phyloP scores from a whole-genome alignment of 2,329 filamentous ascomycete genomes.

The Scorias spongiosa region DNA sequence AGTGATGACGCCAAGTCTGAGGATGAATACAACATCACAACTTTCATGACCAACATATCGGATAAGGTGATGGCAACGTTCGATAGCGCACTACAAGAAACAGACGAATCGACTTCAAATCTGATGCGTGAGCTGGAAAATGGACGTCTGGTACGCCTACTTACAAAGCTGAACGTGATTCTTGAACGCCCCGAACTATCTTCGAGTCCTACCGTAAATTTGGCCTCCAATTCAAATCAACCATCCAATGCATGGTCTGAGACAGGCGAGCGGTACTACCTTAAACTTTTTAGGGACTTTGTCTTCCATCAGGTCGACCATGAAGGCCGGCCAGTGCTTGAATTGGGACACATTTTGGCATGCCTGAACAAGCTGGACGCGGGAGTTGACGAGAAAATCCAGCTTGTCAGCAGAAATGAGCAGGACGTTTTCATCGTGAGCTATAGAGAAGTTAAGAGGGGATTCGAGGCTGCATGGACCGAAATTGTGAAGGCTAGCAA shows the following conservation, averaged over 20 bases:
- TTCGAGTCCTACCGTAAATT: slow-evolving; percentile 32
- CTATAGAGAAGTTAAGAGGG: slow-evolving; percentile 72
- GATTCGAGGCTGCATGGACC: slow-evolving; percentile 44
- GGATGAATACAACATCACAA: slow-evolving; percentile 56
- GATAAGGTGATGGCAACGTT: slow-evolving; percentile 60
- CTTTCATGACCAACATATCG: slow-evolving; percentile 64
- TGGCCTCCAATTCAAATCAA: slow-evolving; percentile 17
- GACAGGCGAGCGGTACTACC: slow-evolving; percentile 76
- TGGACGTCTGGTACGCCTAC: slow-evolving; percentile 62
- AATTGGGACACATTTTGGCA: slow-evolving; percentile 73
- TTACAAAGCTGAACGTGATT: slow-evolving; percentile 72
- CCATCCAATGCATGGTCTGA: slow-evolving; percentile 55
- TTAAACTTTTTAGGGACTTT: slow-evolving; percentile 93
- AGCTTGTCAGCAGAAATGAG: slow-evolving; percentile 76
- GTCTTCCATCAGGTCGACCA: slow-evolving; percentile 92
- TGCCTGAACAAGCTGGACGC: slow-evolving; percentile 89
- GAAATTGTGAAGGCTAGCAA: slow-evolving; percentile 34
- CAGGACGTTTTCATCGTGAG: slow-evolving; percentile 77
- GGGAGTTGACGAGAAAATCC: slow-evolving; percentile 72
- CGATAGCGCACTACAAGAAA: slow-evolving; percentile 62
- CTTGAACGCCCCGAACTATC: slow-evolving; percentile 73
- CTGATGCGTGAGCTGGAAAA: slow-evolving; percentile 79
- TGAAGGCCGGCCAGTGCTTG: slow-evolving; percentile 66
- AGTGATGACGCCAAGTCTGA: slow-evolving; percentile 15
- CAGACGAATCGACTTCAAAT: slow-evolving; percentile 59